Conservation (phyloP, 352 stramenopile species). For the Phytopythium aichiense region DNA sequence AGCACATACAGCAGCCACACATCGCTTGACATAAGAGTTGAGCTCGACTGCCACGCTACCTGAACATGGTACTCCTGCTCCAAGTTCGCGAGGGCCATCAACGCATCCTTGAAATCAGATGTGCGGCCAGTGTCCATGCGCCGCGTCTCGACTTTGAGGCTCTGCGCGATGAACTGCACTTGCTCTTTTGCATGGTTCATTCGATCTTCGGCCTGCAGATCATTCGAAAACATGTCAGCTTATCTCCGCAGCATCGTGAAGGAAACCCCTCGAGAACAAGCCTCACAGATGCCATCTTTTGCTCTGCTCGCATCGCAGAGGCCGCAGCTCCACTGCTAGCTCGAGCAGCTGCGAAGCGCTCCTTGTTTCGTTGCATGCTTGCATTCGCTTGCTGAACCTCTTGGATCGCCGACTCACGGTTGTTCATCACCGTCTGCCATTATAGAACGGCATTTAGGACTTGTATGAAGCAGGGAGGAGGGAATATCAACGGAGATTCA, state of each 20-base stretch:
- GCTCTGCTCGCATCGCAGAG: constrained; percentile 83
- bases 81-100: constrained; percentile 72
- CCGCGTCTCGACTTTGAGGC: constrained; percentile 80
- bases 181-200: constrained; percentile 87
- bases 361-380: constrained; percentile 88
- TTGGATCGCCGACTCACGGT: constrained; percentile 79
- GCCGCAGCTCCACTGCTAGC: constrained; percentile 80
- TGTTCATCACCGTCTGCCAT: constrained; percentile 76
- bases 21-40: not conserved
- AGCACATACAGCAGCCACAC: constrained; percentile 1
- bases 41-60: constrained; percentile 20
- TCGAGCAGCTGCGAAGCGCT: constrained; percentile 78
- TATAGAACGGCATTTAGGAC: not conserved
- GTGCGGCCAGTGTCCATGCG: constrained; percentile 80
- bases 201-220: constrained; percentile 62
- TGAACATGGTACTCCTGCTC: constrained; percentile 80
- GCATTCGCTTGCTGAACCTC: constrained; percentile 88
- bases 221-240: not conserved
- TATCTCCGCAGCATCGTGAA: not conserved
- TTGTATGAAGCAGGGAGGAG: not conserved
- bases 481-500: not conserved
- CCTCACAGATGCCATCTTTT: constrained; percentile 82
- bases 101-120: constrained; percentile 70
- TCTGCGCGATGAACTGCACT: constrained; percentile 86
- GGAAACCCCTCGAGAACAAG: not conserved